phyloP scores from a whole-genome alignment of 148 eudicot genomes.

The Rhododendron mucronatum region DNA sequence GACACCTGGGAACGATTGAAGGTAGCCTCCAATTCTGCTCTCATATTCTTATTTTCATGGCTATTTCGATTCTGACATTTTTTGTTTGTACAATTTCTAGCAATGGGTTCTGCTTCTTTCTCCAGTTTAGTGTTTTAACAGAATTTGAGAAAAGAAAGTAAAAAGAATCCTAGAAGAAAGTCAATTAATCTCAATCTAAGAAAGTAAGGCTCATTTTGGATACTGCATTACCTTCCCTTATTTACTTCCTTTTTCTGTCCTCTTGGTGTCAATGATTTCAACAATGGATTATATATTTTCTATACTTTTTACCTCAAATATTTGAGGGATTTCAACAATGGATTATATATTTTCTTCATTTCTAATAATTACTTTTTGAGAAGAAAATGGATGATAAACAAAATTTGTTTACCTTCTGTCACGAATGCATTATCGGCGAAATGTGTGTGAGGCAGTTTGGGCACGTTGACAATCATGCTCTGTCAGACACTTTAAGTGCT shows the following conservation, averaged over 20 bases:
- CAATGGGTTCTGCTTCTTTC: neutral
- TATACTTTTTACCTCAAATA: neutral
- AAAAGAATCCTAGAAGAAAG: neutral
- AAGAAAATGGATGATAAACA: neutral
- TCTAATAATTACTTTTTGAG: neutral
- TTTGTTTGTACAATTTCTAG: neutral
- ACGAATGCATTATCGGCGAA: neutral
- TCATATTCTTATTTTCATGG: neutral
- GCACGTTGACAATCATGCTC: neutral
- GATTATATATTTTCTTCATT: neutral
- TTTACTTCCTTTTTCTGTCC: neutral
- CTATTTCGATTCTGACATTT: neutral
- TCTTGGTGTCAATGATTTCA: neutral
- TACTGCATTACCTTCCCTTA: neutral
- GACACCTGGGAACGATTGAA: constrained; percentile 79
- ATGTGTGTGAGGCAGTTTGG: neutral
- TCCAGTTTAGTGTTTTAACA: neutral
- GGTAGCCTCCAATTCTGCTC: constrained; percentile 30
- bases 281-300: neutral
- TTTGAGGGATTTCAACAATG: neutral
- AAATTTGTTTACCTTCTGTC: neutral
- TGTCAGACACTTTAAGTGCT: neutral
- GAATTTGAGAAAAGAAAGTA: neutral
- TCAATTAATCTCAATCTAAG: neutral
- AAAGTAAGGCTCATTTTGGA: neutral